A percentile compares a stretch with the other conserved stretches of the same genome.
phyloP scores from a whole-genome alignment of 2,329 filamentous ascomycete species.

The Chrysoporthe puriensis region DNA sequence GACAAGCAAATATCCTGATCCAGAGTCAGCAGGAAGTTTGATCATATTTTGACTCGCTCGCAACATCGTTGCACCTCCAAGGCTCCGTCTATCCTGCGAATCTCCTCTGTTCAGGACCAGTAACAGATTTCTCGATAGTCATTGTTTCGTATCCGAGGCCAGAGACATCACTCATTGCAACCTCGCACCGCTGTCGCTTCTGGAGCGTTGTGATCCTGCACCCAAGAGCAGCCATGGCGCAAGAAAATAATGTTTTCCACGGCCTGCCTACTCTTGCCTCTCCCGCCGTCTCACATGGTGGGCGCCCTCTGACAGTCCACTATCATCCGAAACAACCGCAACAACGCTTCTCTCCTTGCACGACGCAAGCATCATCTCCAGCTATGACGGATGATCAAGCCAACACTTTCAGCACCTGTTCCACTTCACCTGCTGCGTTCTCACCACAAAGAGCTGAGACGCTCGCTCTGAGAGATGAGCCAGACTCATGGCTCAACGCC shows the following conservation, averaged over 20 bases:
- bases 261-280: conserved; percentile 6
- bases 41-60: conserved; percentile 22
- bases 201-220: conserved; percentile 3
- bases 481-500: not conserved
- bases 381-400: conserved; percentile 15
- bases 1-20: conserved; percentile 21
- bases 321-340: conserved; percentile 26
- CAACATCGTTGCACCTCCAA: conserved; percentile 16
- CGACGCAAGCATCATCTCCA: conserved; percentile 23
- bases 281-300: conserved; percentile 4
- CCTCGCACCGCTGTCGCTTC: conserved; percentile 3
- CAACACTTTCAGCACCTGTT: not conserved
- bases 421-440: not conserved
- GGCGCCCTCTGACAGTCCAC: conserved; percentile 13
- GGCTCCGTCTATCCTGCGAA: conserved; percentile 3
- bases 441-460: conserved; percentile 9
- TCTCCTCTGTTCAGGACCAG: not conserved
- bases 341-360: conserved; percentile 24
- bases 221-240: conserved; percentile 10
- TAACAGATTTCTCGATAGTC: conserved; percentile 20
- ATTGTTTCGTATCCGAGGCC: conserved; percentile 28
- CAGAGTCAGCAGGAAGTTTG: conserved; percentile 9
- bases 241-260: conserved; percentile 8
- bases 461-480: not conserved
- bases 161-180: conserved; percentile 14